These are phyloP conservation scores for Colletotrichum trifolii DNA, from an alignment of 2,329 filamentous ascomycete genomes.

Conservation along the genomic window DNA sequence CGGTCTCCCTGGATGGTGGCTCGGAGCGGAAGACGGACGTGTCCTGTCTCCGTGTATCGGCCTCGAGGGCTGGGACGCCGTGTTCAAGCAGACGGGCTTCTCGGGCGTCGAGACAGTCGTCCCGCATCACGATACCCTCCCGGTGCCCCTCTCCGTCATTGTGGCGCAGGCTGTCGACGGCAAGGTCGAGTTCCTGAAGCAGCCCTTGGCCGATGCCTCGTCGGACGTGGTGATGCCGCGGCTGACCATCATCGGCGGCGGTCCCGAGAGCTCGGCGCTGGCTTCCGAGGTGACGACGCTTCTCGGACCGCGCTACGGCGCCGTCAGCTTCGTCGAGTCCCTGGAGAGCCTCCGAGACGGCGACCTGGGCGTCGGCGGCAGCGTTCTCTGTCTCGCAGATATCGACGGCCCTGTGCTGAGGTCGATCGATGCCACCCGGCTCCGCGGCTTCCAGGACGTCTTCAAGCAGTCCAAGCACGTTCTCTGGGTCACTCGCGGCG, in stretches of 20 bases:
- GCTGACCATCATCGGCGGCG: constrained; percentile 3
- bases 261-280: too few species aligned
- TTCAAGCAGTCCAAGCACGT: constrained; percentile 17
- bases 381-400: constrained; percentile 15
- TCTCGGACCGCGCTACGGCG: too few species aligned
- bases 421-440: too few species aligned
- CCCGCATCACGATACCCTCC: not conserved
- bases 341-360: not conserved
- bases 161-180: constrained; percentile 37
- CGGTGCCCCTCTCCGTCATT: constrained; percentile 37
- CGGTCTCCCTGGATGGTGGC: constrained; percentile 44
- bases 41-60: not conserved
- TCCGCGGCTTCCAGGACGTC: constrained; percentile 32
- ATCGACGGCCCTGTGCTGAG: too few species aligned
- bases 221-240: not conserved
- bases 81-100: constrained; percentile 18
- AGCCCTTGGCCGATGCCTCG: not conserved
- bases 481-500: constrained; percentile 39
- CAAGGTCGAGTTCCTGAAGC: constrained; percentile 8
- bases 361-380: constrained; percentile 20
- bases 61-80: constrained; percentile 8
- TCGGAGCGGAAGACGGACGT: constrained; percentile 39
- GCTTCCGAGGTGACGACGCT: too few species aligned
- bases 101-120: constrained; percentile 18
- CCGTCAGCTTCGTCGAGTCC: not conserved